Conservation (phyloP, 768 basidiomycete genomes). For the Lactifluus echinatus region DNA sequence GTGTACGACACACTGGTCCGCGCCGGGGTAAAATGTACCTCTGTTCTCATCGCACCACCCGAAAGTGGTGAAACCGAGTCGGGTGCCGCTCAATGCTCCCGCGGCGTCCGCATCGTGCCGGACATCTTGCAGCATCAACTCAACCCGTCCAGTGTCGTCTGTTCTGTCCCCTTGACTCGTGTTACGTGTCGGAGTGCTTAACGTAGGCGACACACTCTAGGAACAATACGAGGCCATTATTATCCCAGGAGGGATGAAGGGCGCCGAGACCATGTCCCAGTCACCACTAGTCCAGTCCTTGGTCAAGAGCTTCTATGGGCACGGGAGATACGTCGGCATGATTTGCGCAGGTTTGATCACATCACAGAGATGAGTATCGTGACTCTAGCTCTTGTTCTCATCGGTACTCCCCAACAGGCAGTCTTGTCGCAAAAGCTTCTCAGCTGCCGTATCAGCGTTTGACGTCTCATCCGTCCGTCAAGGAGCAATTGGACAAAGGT, state of each 20-base stretch:
- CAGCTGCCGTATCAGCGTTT: slow-evolving; percentile 52
- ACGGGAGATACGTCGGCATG: slow-evolving; percentile 64
- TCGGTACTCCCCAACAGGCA: neutral
- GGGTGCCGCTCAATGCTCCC: slow-evolving; percentile 5
- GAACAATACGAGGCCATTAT: slow-evolving; percentile 60
- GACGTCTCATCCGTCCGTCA: slow-evolving; percentile 75
- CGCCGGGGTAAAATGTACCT: slow-evolving; percentile 56
- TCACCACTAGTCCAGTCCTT: slow-evolving; percentile 52
- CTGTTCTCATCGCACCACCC: slow-evolving; percentile 44
- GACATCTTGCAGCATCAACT: slow-evolving; percentile 8
- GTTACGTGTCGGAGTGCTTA: neutral
- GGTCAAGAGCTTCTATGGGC: slow-evolving; percentile 45
- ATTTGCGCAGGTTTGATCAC: slow-evolving; percentile 63
- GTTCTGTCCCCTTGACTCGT: neutral
- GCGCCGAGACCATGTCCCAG: slow-evolving; percentile 63
- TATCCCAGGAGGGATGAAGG: slow-evolving; percentile 72
- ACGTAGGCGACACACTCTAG: slow-evolving; percentile 29
- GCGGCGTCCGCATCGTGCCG: slow-evolving; percentile 16
- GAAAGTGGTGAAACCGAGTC: neutral
- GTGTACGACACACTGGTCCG: slow-evolving; percentile 77
- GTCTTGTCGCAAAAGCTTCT: slow-evolving; percentile 51
- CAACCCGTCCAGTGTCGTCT: neutral
- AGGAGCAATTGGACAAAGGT: slow-evolving; percentile 49
- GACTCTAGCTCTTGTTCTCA: neutral
- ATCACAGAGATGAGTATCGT: neutral